Conservation (phyloP, 1,139 yeast genomes). For the Scheffersomyces quercinus region DNA sequence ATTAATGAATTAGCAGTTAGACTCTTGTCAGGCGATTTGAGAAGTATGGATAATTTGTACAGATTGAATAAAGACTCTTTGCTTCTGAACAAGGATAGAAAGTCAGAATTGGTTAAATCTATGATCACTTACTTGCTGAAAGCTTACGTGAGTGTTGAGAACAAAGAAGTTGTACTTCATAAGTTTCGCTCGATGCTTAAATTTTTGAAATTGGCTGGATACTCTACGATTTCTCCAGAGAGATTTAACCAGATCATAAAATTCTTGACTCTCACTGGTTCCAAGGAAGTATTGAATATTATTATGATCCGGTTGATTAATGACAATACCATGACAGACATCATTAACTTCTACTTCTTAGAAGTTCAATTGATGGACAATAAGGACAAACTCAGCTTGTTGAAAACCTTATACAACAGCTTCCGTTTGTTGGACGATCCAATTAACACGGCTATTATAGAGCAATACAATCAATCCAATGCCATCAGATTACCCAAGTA, state of each 20-base stretch:
- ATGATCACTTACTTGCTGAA: slow-evolving; percentile 17
- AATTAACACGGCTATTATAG: slow-evolving; percentile 17
- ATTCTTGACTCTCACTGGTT: slow-evolving; percentile 26
- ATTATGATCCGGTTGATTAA: slow-evolving; percentile 29
- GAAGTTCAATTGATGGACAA: slow-evolving; percentile 22
- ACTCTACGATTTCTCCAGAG: slow-evolving; percentile 20
- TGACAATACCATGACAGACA: slow-evolving; percentile 14
- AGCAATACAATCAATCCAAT: slow-evolving; percentile 7
- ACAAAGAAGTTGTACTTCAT: neutral
- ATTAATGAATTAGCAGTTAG: slow-evolving; percentile 7
- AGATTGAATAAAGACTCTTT: slow-evolving; percentile 7
- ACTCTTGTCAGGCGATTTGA: slow-evolving; percentile 9
- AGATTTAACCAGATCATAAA: slow-evolving; percentile 28
- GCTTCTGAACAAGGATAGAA: slow-evolving; percentile 7
- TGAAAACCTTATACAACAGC: slow-evolving; percentile 18
- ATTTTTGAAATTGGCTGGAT: slow-evolving; percentile 22
- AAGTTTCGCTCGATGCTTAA: slow-evolving; percentile 19
- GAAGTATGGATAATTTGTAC: slow-evolving; percentile 17
- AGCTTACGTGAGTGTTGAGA: slow-evolving; percentile 7
- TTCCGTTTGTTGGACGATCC: slow-evolving; percentile 19
- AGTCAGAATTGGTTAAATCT: slow-evolving; percentile 15
- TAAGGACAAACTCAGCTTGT: slow-evolving; percentile 17
- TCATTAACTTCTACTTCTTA: slow-evolving; percentile 31
- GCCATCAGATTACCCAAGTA: slow-evolving; percentile 1
- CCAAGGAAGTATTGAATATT: slow-evolving; percentile 26